Conservation (phyloP, 352 stramenopile genomes). For the Salisapilia sapeloensis region DNA sequence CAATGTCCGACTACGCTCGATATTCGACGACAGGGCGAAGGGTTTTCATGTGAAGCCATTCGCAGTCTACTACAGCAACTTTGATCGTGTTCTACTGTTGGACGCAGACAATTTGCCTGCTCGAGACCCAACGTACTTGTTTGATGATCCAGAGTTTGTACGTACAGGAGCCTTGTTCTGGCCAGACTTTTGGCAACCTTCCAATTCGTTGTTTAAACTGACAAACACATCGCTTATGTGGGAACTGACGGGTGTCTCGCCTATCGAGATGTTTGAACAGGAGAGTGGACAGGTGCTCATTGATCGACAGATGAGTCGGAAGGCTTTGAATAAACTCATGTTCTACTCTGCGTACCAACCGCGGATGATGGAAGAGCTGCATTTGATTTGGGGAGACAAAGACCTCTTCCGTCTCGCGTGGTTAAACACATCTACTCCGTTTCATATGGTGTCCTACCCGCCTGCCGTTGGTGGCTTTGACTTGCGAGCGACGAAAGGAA, state of each 20-base stretch:
- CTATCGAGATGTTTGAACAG: constrained; percentile 73
- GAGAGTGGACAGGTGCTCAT: constrained; percentile 78
- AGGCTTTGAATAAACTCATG: constrained; percentile 72
- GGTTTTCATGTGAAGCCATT: constrained; percentile 76
- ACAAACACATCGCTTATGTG: constrained; percentile 57
- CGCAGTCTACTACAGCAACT: constrained; percentile 75
- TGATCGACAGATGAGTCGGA: constrained; percentile 54
- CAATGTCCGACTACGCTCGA: constrained; percentile 62
- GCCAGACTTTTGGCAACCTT: constrained; percentile 71
- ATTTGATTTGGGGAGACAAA: constrained; percentile 79
- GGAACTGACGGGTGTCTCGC: constrained; percentile 54
- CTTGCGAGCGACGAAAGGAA: constrained; percentile 34
- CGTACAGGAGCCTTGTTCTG: constrained; percentile 70
- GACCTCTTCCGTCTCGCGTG: constrained; percentile 73
- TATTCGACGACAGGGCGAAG: constrained; percentile 55
- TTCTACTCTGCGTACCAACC: constrained; percentile 67
- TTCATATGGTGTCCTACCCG: constrained; percentile 59
- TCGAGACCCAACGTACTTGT: constrained; percentile 73
- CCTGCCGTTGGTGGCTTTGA: constrained; percentile 60
- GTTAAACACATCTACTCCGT: constrained; percentile 58
- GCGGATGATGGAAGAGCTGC: constrained; percentile 43
- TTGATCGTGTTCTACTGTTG: constrained; percentile 68
- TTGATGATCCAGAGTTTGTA: constrained; percentile 60
- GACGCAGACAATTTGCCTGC: constrained; percentile 70
- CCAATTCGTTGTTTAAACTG: constrained; percentile 68